Conservation (phyloP, 768 basidiomycete genomes). For the Solioccasus polychromus region DNA sequence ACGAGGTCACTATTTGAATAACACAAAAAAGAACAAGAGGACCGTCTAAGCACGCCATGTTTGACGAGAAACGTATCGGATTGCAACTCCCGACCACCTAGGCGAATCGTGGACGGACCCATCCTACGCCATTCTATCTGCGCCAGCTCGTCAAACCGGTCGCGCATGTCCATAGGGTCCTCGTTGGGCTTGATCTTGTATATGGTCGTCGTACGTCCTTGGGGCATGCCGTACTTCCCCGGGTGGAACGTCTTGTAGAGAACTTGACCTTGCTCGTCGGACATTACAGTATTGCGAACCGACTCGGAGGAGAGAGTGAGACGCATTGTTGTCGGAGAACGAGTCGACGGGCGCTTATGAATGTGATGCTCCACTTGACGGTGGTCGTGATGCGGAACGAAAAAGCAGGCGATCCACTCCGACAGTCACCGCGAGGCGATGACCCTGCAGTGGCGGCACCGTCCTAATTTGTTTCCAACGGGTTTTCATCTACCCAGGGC, state of each 20-base stretch:
- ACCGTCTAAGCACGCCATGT: constrained; percentile 19
- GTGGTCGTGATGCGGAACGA: too few species aligned
- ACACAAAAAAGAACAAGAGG: not conserved
- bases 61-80: constrained; percentile 20
- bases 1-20: too few species aligned
- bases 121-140: constrained; percentile 32
- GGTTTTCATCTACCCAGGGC: too few species aligned
- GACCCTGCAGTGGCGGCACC: too few species aligned
- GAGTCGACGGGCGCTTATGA: too few species aligned
- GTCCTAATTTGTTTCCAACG: too few species aligned
- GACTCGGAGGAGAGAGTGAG: constrained; percentile 19
- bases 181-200: constrained; percentile 17
- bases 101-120: constrained; percentile 26
- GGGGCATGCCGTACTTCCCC: not conserved
- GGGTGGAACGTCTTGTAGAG: constrained; percentile 25
- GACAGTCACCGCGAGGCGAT: too few species aligned
- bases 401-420: too few species aligned
- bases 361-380: too few species aligned
- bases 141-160: constrained; percentile 30
- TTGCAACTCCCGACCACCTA: constrained; percentile 26
- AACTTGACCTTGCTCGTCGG: constrained; percentile 21
- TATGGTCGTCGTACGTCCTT: constrained; percentile 18
- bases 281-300: constrained; percentile 20
- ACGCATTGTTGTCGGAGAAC: constrained; percentile 14
- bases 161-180: constrained; percentile 19